phyloP scores from a whole-genome alignment of 2,329 filamentous ascomycete genomes.

The Macroventuria anomochaeta region DNA sequence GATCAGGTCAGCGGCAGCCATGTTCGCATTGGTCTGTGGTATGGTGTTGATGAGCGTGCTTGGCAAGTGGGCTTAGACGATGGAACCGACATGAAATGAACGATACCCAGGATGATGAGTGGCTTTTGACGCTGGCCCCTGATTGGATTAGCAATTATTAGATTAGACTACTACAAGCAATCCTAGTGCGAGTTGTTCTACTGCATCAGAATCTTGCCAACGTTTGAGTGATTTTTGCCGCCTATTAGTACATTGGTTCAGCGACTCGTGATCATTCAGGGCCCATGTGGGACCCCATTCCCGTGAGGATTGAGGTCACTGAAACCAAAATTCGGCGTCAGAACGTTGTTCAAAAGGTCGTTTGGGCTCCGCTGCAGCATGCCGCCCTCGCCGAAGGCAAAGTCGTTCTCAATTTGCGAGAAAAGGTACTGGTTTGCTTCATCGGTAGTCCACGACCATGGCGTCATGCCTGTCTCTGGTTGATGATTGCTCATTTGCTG shows the following conservation, averaged over 20 bases:
- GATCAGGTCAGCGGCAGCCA: conserved; percentile 58
- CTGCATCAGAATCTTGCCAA: not conserved
- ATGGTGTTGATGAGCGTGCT: conserved; percentile 74
- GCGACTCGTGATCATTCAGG: not conserved
- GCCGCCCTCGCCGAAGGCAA: conserved; percentile 39
- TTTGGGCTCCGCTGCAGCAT: conserved; percentile 31
- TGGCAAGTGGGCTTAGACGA: conserved; percentile 72
- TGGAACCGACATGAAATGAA: not conserved
- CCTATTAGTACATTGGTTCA: too few relatives aligned
- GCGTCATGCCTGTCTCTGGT: conserved; percentile 21
- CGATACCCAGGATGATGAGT: not conserved
- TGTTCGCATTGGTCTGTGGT: conserved; percentile 64
- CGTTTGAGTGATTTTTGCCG: too few relatives aligned
- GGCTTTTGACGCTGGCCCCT: not conserved
- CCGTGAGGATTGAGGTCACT: conserved; percentile 10
- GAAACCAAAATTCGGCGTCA: conserved; percentile 26
- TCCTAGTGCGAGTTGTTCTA: too few relatives aligned
- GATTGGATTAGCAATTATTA: not conserved
- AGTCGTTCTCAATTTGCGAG: conserved; percentile 41
- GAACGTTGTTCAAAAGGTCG: conserved; percentile 19
- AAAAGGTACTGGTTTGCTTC: conserved; percentile 42
- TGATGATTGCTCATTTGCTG: conserved; percentile 6
- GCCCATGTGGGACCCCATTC: not conserved
- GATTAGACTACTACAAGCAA: not conserved
- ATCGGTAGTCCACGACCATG: conserved; percentile 39